Conservation (phyloP, 352 stramenopile species). For the Globisporangium irregulare region DNA sequence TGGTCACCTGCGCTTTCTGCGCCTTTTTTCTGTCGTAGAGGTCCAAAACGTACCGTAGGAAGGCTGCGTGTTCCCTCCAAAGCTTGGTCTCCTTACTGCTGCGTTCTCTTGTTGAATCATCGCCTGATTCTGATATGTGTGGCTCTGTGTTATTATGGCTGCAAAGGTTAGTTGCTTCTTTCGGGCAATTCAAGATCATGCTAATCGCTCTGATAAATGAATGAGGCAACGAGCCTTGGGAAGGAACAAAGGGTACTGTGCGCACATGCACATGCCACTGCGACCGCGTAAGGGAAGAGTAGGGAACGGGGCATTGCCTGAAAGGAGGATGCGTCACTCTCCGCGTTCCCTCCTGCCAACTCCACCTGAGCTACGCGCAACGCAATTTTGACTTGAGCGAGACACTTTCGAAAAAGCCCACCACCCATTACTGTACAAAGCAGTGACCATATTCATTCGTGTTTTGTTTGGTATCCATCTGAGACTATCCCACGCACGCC, state of each 20-base stretch:
- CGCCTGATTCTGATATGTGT: constrained; percentile 1
- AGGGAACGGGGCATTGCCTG: background rate
- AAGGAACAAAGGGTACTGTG: background rate
- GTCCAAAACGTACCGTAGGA: background rate
- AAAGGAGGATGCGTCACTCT: background rate
- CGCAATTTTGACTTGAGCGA: background rate
- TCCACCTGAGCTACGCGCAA: background rate
- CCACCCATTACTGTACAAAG: background rate
- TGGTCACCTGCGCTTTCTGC: background rate
- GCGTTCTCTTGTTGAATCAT: background rate
- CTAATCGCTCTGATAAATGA: no score
- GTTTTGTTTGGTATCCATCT: background rate
- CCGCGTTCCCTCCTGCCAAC: background rate
- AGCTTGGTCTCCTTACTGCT: background rate
- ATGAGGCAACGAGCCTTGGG: no score
- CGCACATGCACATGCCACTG: background rate
- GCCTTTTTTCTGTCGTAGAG: background rate
- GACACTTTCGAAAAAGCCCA: background rate
- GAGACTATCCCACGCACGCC: background rate
- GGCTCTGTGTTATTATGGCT: background rate
- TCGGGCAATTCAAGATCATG: no score
- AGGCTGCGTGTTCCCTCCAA: background rate
- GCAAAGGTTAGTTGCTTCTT: no score
- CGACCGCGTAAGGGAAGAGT: background rate
- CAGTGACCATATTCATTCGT: background rate